Evolutionary conservation across 2,329 filamentous ascomycete genomes (phyloP), one percentile per base, ranked within the genome.

Genomic region (Microdochium nivale): DNA sequence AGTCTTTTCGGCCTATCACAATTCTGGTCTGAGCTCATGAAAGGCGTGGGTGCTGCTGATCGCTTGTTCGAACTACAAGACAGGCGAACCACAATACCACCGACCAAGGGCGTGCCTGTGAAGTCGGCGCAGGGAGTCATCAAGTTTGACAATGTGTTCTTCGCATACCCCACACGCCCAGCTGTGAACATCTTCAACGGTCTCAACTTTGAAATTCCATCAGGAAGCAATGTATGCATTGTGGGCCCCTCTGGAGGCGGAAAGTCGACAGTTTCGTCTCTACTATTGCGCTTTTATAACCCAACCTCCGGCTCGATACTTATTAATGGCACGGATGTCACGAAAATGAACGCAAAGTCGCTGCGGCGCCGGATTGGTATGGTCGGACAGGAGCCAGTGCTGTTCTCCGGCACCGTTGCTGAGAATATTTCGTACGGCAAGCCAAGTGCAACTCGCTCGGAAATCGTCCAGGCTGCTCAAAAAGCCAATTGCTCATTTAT

Each of bases 21-120:
- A 52, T 99, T 99, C 71, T 99, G 96, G 70, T 96, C 91, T 0
- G 94, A 99, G 66, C 78, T 99, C 55, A 99, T 99, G 94, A 99
- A 99, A 69, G 95, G 95, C 43, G 92, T 96, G 3, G 94, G 95
- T 62, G 94, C 94, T 43, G 94, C 94, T n/a, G 95, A 87, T 62
- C 87, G 94, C 54, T 77, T 99, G 1, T 99, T 99, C 63, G 94
- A 99, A 65, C 79, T 99, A 5, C 91, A 97, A 66, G 94, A 99
- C 67, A 85, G 94, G 56, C 76, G 88, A 53, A 88, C 91, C 0
- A 86, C 84, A 2, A 95, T 97, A 55, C 86, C 86, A n/a, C 83
- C 91, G 21, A 99, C 95, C 0, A 83, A 86, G 50, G 94, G 94
- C 56, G 65, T 77, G 27, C 86, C 83, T 54, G 90, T 99, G 27